These are phyloP conservation scores for Ceriops tagal DNA, from an alignment of 345 rosid species.

Conservation along the genomic window DNA sequence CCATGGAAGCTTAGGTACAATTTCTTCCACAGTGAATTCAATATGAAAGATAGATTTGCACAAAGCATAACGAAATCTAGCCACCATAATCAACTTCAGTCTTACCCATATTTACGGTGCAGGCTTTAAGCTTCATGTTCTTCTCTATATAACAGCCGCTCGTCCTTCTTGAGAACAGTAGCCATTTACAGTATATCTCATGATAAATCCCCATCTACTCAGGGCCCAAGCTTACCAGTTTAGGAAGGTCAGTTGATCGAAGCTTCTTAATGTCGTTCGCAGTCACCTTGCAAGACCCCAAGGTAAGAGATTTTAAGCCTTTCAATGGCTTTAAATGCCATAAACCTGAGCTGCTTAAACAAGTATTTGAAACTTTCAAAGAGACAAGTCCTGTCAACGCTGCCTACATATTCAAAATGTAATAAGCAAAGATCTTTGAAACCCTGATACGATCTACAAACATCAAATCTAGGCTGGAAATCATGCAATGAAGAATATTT, in stretches of 20 bases:
- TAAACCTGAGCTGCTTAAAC: slow-evolving; percentile 63
- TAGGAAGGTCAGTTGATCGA: slow-evolving; percentile 62
- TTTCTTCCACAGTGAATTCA: neutral
- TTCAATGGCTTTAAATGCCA: slow-evolving; percentile 65
- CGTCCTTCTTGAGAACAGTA: neutral
- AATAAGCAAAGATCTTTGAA: neutral
- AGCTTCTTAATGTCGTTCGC: slow-evolving; percentile 73
- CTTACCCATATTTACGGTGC: neutral
- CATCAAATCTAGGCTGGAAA: too few species aligned
- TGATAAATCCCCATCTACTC: slow-evolving; percentile 25
- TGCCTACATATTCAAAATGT: slow-evolving; percentile 29
- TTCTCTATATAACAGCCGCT: neutral
- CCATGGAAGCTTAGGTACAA: neutral
- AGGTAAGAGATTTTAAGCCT: slow-evolving; percentile 57
- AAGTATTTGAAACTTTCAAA: slow-evolving; percentile 72
- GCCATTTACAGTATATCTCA: neutral
- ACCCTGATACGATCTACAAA: too few species aligned
- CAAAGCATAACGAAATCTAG: neutral
- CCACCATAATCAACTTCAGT: too few species aligned
- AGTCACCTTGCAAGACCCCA: slow-evolving; percentile 83
- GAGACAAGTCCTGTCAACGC: slow-evolving; percentile 77
- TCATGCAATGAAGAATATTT: too few species aligned
- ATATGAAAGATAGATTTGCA: neutral
- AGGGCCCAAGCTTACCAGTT: slow-evolving; percentile 73
- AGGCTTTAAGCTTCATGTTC: too few species aligned